phyloP scores from a whole-genome alignment of 73 alveolate genomes.

The Tetrahymena elliotti region DNA sequence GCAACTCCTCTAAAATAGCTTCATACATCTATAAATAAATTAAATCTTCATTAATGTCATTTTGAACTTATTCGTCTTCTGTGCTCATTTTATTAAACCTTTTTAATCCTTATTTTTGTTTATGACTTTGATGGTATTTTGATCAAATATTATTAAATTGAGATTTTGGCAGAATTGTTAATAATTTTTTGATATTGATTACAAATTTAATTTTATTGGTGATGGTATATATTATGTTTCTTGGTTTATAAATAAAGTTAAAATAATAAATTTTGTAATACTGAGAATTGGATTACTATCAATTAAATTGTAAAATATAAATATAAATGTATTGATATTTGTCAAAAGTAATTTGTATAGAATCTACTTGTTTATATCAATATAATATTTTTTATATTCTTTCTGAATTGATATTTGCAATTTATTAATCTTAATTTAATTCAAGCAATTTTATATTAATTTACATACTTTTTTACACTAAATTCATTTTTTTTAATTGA shows the following conservation, averaged over 20 bases:
- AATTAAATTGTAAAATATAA: background rate
- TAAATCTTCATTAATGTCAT: background rate
- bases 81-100: background rate
- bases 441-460: background rate
- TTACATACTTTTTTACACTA: background rate
- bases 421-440: too few species aligned
- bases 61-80: background rate
- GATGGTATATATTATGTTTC: background rate
- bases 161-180: background rate
- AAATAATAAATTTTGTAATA: background rate
- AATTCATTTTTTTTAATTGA: background rate
- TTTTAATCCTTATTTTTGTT: background rate
- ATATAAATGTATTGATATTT: too few species aligned
- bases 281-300: background rate
- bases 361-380: background rate
- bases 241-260: background rate
- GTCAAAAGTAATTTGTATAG: background rate
- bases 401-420: background rate
- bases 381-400: background rate
- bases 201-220: background rate
- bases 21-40: background rate
- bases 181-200: background rate
- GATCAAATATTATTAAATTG: background rate
- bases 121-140: background rate
- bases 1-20: background rate